Base-by-base conservation (phyloP, 768 basidiomycete genomes). In the Auricularia cornea region DNA sequence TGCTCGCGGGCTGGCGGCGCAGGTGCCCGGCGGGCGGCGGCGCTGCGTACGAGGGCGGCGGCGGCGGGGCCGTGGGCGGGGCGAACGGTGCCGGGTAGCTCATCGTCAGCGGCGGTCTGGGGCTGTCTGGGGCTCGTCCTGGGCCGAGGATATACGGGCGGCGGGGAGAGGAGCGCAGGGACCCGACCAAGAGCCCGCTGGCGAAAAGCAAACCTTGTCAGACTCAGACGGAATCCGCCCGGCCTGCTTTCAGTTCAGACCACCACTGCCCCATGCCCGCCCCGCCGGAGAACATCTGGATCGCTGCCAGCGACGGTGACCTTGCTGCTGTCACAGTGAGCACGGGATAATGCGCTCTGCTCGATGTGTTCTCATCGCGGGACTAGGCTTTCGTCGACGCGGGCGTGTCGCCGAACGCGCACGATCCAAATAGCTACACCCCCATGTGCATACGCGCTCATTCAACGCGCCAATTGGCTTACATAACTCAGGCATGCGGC, bases 261-360 rank as follows among this genome's bases (percentile, higher is more conserved):
- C 54, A 30, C 28, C 30, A 57, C 28, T 51, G 8, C 32, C 57
- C 29, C 56, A 18, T 35, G 40, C 38, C 23, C 54, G 20, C 18
- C 11, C 28, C 56, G 33, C 32, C 66, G 72, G 64, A 84, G 83
- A 95, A 95, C 75, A 88, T 97, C 54, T 97, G 94, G 94, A 84
- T 97, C 38, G 94, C 94, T 54, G 91, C 94, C 0, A 89, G 85
- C 56, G 94, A 97, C 70, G 94, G 94, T 51, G 90, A 97, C 76
- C 74, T 95, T 35, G 75, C 75, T n/a, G 80, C 89, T 59, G 85
- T 97, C 41, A 80, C 78, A 75, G 93, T 92, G 63, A 59, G 81
- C 66, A 33, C 60, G n/a, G 23, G n/a, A 70, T 32, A 29, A 11
- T 40, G 51, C 28, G 32, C 29, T 33, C 60, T 63, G 35, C 4